phyloP scores from a whole-genome alignment of 192 early-diverging fungal genomes.

The Neocallimastix lanati region DNA sequence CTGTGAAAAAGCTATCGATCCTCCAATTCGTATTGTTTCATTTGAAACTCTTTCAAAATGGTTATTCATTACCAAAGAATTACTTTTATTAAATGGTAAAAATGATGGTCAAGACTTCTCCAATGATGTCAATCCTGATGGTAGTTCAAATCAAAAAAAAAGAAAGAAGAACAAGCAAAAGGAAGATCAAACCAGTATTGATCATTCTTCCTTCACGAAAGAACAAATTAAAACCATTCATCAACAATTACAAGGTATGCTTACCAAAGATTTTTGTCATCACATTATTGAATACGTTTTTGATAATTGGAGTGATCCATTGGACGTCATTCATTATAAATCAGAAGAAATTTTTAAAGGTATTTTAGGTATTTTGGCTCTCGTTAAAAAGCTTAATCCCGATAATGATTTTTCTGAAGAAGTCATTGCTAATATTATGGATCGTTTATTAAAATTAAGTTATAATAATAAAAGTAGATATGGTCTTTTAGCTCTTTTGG shows the following conservation, averaged over 20 bases:
- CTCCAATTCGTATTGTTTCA: not conserved
- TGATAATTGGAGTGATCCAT: not conserved
- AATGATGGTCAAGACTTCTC: not conserved
- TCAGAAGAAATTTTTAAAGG: not conserved
- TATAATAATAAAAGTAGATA: not conserved
- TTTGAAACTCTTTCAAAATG: not conserved
- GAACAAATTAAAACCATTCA: not conserved
- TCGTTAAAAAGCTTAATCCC: not conserved
- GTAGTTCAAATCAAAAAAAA: not conserved
- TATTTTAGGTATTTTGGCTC: not conserved
- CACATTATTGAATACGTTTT: not conserved
- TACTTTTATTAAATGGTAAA: not conserved
- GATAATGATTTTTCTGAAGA: not conserved
- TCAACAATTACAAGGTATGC: not conserved
- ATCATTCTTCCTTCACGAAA: not conserved
- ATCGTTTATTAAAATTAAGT: not conserved
- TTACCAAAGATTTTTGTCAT: not conserved
- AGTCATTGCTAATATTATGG: not conserved
- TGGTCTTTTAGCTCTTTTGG: not conserved
- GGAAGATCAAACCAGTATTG: not conserved
- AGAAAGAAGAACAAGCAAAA: not conserved
- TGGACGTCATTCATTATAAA: not conserved
- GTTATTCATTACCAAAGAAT: not conserved
- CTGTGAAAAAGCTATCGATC: not conserved
- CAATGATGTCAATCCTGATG: no score